Evolutionary conservation across 2,329 filamentous ascomycete species (phyloP).

Genomic region (Macrophomina phaseolina): DNA sequence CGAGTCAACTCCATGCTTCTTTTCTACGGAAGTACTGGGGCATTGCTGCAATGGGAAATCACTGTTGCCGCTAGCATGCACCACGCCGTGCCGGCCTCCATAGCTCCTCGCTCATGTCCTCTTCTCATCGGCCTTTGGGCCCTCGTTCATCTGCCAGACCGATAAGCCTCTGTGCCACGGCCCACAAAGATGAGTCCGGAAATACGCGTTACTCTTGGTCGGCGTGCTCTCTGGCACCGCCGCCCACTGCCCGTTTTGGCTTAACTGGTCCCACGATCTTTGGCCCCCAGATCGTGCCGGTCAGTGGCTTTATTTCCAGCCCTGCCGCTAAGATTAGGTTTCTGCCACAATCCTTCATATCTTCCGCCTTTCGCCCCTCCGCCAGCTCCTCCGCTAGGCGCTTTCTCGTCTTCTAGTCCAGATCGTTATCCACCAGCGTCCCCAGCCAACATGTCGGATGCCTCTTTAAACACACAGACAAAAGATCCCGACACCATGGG

Average conservation of each 20-base stretch:
- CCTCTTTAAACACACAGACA: neutral
- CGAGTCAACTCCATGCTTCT: too few species aligned
- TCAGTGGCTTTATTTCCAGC: neutral
- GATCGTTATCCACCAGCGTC: neutral
- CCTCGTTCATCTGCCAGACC: neutral
- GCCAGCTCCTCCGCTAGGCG: neutral
- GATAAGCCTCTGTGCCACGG: too few species aligned
- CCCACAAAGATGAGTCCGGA: too few species aligned
- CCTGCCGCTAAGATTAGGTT: neutral
- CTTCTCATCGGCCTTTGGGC: neutral
- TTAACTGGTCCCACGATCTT: neutral
- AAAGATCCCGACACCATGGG: slow-evolving; percentile 6
- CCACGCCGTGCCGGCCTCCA: too few species aligned
- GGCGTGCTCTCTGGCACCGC: neutral
- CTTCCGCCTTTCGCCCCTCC: neutral
- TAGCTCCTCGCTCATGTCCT: too few species aligned
- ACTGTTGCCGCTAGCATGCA: too few species aligned
- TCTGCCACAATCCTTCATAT: slow-evolving; percentile 7
- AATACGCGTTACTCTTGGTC: neutral
- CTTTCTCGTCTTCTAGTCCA: neutral
- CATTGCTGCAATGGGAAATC: too few species aligned
- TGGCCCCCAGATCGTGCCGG: neutral
- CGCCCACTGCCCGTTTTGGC: neutral
- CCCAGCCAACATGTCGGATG: neutral
- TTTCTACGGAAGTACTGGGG: too few species aligned